phyloP scores from a whole-genome alignment of 345 rosid genomes.

The Streptanthus diversifolius region DNA sequence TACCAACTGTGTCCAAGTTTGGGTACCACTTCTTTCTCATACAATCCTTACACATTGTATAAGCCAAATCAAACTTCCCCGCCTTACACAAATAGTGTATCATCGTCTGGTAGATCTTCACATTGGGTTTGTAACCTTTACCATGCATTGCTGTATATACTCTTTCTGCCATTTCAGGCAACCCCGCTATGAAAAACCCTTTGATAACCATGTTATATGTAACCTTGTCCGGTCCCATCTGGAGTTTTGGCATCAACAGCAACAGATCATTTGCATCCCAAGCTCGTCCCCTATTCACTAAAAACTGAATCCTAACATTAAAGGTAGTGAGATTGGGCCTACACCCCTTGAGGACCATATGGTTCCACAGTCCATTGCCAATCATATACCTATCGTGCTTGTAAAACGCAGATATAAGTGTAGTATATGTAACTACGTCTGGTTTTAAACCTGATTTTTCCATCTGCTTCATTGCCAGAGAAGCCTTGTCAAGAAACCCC shows the following conservation, averaged over 20 bases:
- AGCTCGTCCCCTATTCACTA: constrained; percentile 54
- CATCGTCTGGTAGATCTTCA: constrained; percentile 74
- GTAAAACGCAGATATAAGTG: constrained; percentile 67
- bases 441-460: constrained; percentile 57
- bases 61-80: constrained; percentile 56
- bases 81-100: constrained; percentile 71
- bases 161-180: constrained; percentile 72
- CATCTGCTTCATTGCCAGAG: constrained; percentile 49
- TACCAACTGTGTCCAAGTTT: constrained; percentile 51
- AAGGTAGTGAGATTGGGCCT: constrained; percentile 69
- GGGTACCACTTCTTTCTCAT: constrained; percentile 64
- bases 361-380: constrained; percentile 81
- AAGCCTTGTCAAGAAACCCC: constrained; percentile 56
- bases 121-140: constrained; percentile 51
- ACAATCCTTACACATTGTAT: constrained; percentile 67
- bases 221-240: constrained; percentile 57
- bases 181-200: constrained; percentile 64
- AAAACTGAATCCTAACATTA: constrained; percentile 69
- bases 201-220: constrained; percentile 78
- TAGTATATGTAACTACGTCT: constrained; percentile 72
- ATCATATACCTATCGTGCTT: constrained; percentile 45
- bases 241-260: constrained; percentile 55
- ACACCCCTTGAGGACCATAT: constrained; percentile 70
- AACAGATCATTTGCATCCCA: constrained; percentile 70
- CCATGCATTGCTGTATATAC: constrained; percentile 60